Percentiles rank a stretch among this genome's conserved stretches.
These are phyloP conservation scores for Starmerella vaccinii DNA, from an alignment of 805 yeast genomes.

Conservation along the genomic window DNA sequence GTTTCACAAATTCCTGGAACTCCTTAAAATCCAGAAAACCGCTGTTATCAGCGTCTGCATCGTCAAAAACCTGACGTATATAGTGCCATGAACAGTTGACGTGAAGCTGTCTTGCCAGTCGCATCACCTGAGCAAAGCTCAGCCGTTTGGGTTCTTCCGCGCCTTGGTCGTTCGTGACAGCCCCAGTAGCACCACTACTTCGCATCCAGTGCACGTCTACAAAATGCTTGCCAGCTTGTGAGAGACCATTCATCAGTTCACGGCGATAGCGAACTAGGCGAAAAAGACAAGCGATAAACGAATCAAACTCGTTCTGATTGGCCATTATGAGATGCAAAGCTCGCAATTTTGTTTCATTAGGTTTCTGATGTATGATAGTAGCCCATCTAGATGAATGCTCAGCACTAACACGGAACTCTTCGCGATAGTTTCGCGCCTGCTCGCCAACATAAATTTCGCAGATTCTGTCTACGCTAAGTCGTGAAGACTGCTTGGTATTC, in stretches of 20 bases:
- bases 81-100: slow-evolving; percentile 54
- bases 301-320: slow-evolving; percentile 41
- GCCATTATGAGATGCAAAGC: slow-evolving; percentile 70
- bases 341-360: slow-evolving; percentile 53
- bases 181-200: not conserved
- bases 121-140: slow-evolving; percentile 57
- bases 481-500: slow-evolving; percentile 41
- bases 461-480: slow-evolving; percentile 50
- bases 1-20: slow-evolving; percentile 63
- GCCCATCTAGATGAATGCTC: slow-evolving; percentile 66
- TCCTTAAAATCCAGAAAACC: slow-evolving; percentile 56
- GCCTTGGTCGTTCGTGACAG: slow-evolving; percentile 6
- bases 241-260: slow-evolving; percentile 52
- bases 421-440: slow-evolving; percentile 76
- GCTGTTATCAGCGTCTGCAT: slow-evolving; percentile 42
- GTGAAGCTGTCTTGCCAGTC: slow-evolving; percentile 56
- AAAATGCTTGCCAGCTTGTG: slow-evolving; percentile 53
- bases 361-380: slow-evolving; percentile 58
- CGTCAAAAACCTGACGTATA: slow-evolving; percentile 42
- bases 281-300: slow-evolving; percentile 45
- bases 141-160: slow-evolving; percentile 26
- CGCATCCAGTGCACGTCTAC: slow-evolving; percentile 53
- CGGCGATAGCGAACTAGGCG: slow-evolving; percentile 48
- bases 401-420: slow-evolving; percentile 64
- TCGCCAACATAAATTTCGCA: slow-evolving; percentile 50